Evolutionary conservation across 345 rosid species (phyloP).

Genomic region (Eucalyptus rudis): DNA sequence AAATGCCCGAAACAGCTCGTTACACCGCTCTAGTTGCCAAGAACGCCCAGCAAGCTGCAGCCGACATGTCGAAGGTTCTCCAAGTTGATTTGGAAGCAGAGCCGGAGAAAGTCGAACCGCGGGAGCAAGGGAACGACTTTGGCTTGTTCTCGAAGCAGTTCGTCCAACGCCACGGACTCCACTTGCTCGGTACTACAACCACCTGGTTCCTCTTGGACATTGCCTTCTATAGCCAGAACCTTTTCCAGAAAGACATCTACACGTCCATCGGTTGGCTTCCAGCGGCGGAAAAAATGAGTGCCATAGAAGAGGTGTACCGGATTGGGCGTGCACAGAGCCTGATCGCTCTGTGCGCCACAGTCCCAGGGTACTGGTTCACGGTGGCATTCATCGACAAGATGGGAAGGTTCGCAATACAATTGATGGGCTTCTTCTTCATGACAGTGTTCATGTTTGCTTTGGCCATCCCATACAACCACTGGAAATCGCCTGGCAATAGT

Average conservation of each 20-base stretch:
- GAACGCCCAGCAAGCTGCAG: background rate
- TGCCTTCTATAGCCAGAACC: slow-evolving; percentile 5
- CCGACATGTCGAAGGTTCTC: slow-evolving; percentile 6
- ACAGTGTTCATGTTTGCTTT: slow-evolving; percentile 2
- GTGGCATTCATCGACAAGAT: background rate
- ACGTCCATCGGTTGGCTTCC: background rate
- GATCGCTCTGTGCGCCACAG: slow-evolving; percentile 4
- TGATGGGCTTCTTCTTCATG: slow-evolving; percentile 7
- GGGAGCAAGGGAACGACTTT: background rate
- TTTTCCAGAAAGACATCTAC: slow-evolving; percentile 33
- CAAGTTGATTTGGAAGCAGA: slow-evolving; percentile 2
- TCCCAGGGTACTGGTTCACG: slow-evolving; percentile 7
- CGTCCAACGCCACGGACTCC: slow-evolving; percentile 22
- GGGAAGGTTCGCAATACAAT: background rate
- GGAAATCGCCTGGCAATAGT: background rate
- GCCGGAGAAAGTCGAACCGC: background rate
- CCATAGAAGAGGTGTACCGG: background rate
- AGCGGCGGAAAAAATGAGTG: background rate
- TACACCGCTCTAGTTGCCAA: slow-evolving; percentile 16
- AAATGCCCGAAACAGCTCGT: slow-evolving; percentile 88
- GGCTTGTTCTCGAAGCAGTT: slow-evolving; percentile 10
- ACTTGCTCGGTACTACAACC: slow-evolving; percentile 24
- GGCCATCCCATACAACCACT: slow-evolving; percentile 1
- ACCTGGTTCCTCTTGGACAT: slow-evolving; percentile 39
- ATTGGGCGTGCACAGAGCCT: background rate